These are phyloP conservation scores for Rusavskia elegans DNA, from an alignment of 495 filamentous ascomycete genomes.

Conservation along the genomic window DNA sequence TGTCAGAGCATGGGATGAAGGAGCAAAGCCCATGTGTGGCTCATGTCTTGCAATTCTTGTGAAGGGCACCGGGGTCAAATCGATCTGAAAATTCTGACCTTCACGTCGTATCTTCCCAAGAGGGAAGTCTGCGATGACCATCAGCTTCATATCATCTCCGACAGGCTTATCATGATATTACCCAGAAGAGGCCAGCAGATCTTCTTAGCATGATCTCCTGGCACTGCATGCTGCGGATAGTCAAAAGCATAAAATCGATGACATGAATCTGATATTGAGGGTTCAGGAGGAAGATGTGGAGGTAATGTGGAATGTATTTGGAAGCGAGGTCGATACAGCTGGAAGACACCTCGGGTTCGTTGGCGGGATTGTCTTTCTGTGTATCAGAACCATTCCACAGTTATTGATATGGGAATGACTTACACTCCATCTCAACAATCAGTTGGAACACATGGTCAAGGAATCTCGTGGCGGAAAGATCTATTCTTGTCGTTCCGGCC, in stretches of 20 bases:
- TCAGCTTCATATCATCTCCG: background rate
- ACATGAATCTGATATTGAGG: constrained; percentile 33
- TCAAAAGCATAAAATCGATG: constrained; percentile 61
- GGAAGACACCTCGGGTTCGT: constrained; percentile 69
- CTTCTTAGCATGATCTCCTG: constrained; percentile 68
- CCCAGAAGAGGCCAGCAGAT: constrained; percentile 71
- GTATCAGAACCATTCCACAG: constrained; percentile 5
- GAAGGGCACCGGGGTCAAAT: no score
- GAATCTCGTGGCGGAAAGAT: constrained; percentile 34
- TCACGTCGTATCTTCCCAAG: constrained; percentile 10
- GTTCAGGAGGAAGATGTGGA: constrained; percentile 33
- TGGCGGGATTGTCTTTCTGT: constrained; percentile 29
- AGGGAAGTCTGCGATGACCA: constrained; percentile 8
- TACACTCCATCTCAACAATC: constrained; percentile 45
- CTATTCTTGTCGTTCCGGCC: constrained; percentile 25
- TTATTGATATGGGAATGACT: constrained; percentile 7
- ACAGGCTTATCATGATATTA: constrained; percentile 12
- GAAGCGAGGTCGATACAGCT: constrained; percentile 58
- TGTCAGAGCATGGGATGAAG: no score
- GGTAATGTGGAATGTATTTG: constrained; percentile 49
- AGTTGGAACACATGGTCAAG: constrained; percentile 50
- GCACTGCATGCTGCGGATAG: constrained; percentile 52
- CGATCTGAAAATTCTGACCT: no score
- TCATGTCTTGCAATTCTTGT: no score
- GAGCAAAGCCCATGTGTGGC: no score